phyloP scores from a whole-genome alignment of 2,329 filamentous ascomycete genomes.

The Albifimbria verrucaria region DNA sequence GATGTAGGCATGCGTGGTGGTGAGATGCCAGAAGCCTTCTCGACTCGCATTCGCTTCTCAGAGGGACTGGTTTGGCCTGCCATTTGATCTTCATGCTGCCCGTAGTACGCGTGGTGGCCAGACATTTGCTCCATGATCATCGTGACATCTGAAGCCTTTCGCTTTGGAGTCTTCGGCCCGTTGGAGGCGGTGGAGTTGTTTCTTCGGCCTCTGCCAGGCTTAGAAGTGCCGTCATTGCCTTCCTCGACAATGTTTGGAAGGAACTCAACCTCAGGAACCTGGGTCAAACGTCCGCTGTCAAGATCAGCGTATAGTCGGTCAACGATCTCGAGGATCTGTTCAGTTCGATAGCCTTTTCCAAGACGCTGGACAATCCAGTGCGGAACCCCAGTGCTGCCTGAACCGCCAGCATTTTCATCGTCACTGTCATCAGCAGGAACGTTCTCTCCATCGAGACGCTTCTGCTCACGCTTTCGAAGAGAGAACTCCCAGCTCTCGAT shows the following conservation, averaged over 20 bases:
- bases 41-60: constrained; percentile 19
- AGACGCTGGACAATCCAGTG: constrained; percentile 46
- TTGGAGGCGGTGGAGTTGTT: constrained; percentile 11
- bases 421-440: constrained; percentile 24
- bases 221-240: constrained; percentile 15
- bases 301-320: constrained; percentile 43
- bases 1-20: constrained; percentile 3
- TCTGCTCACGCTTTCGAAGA: constrained; percentile 62
- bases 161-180: constrained; percentile 16
- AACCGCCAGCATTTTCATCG: constrained; percentile 21
- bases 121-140: not conserved
- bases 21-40: constrained; percentile 4
- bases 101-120: constrained; percentile 3
- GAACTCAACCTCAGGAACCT: constrained; percentile 58
- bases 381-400: constrained; percentile 40
- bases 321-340: constrained; percentile 45
- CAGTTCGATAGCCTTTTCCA: constrained; percentile 44
- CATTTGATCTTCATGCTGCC: constrained; percentile 7
- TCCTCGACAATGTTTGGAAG: constrained; percentile 50
- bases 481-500: constrained; percentile 55
- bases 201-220: constrained; percentile 15
- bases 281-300: constrained; percentile 33
- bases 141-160: constrained; percentile 16
- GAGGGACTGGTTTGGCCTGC: constrained; percentile 13
- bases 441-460: constrained; percentile 42